Percentiles rank a stretch among this genome's conserved stretches.
Evolutionary conservation across 306 rosid genomes (phyloP).

Genomic region (Rosa multiflora): DNA sequence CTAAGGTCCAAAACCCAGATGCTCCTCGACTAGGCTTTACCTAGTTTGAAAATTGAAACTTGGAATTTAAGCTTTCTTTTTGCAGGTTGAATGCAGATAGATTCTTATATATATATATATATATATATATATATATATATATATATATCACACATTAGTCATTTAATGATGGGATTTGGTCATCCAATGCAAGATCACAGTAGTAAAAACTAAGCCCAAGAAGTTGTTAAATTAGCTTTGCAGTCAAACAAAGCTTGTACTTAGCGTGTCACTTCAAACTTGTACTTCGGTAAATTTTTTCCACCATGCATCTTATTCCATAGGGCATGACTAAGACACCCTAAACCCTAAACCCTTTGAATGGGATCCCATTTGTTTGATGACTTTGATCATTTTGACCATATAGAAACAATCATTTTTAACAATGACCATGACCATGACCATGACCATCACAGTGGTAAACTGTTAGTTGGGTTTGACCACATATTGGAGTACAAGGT

Average conservation of each 20-base stretch:
- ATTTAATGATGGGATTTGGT: conserved; percentile 16
- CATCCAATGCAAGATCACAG: background rate
- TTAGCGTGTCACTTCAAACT: background rate
- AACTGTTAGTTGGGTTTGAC: conserved; percentile 33
- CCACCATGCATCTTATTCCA: background rate
- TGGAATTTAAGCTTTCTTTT: conserved; percentile 1
- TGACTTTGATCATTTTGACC: conserved; percentile 41
- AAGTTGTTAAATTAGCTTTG: background rate
- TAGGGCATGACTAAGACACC: background rate
- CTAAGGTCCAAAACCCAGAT: conserved; percentile 19
- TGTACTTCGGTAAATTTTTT: conserved; percentile 9
- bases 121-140: background rate
- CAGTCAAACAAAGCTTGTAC: conserved; percentile 1
- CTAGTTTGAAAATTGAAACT: background rate
- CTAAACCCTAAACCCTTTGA: conserved; percentile 15
- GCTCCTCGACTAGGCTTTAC: conserved; percentile 27
- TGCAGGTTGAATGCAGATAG: background rate
- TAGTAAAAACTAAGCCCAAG: background rate
- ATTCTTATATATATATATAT: background rate
- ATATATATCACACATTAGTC: background rate
- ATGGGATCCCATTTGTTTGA: conserved; percentile 32
- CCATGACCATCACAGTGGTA: conserved; percentile 27
- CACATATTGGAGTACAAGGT: conserved; percentile 2
- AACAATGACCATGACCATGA: conserved; percentile 30
- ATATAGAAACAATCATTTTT: conserved; percentile 28